Base-by-base conservation (phyloP, 768 basidiomycete genomes). In the Gloeophyllum trabeum region DNA sequence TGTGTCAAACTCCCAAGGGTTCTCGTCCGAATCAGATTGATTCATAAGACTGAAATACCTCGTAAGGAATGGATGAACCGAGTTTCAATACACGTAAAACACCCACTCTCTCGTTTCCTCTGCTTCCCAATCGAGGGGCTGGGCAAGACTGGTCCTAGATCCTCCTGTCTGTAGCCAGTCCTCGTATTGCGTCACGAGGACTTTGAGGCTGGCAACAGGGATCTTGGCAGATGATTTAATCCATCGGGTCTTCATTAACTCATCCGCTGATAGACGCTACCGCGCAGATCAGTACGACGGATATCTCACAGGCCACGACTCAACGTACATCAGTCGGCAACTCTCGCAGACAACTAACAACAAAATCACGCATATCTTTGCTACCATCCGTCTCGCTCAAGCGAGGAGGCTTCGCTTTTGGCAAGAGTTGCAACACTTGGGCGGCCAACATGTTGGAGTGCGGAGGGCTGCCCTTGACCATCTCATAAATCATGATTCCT, bases 401-500 rank as follows among this genome's bases (percentile, higher is more conserved):
- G 18, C 79, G 70, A 0, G 93, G 90, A 2, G 93, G 90, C 48
- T 84, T 79, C 43, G 79, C 74, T 50, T 80, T 79, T 35, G 90
- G 81, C 40, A 99, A 91, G 47, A 96, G 70, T 53, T 89, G 82
- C 65, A 98, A 84, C 23, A 92, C 91, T 46, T 74, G 77, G 58
- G 85, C 75, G 39, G 81, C 81, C 52, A 89, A 88, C 42, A 75
- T 65, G 54, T 92, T 82, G 12, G 87, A 76, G 61, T 97, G 84
- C 3, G 96, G 96, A 13, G 93, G 96, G 45, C 80, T 80, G n/a
- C 96, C 96, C 55, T 89, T 92, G 51, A 83, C 79, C 81, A 97
- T 94, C 60, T 99, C 96, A 53, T 89, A 92, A 16, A 94, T 71
- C 62, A 93, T 84, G 56, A 99, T 93, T 4, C 96, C 96, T 44